These are phyloP conservation scores for Lepidium sativum DNA, from an alignment of 345 rosid species.

Conservation along the genomic window DNA sequence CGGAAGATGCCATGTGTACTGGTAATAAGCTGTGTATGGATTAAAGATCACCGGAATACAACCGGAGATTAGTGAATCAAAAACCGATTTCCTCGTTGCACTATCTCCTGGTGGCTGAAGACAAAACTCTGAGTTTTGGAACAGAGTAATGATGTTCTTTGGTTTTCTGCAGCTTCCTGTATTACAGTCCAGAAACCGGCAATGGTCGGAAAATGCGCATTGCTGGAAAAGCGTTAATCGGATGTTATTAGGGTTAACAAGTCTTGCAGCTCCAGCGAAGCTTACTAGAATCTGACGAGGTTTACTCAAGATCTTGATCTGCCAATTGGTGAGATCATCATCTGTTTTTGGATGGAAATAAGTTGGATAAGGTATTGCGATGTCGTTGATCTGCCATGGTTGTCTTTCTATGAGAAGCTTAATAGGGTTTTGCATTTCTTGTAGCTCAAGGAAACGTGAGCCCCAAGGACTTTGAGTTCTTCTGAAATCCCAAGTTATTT, in stretches of 20 bases:
- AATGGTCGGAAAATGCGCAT: constrained; percentile 15
- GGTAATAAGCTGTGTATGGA: constrained; percentile 69
- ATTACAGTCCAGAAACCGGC: constrained; percentile 43
- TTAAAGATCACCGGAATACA: constrained; percentile 70
- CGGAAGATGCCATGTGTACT: constrained; percentile 79
- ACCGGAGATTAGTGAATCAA: constrained; percentile 69
- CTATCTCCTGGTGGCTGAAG: constrained; percentile 77
- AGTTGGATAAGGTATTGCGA: constrained; percentile 73
- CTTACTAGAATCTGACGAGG: not conserved
- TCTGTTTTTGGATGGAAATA: constrained; percentile 59
- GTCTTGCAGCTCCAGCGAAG: not conserved
- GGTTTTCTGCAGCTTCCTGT: constrained; percentile 46
- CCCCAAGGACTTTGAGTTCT: constrained; percentile 52
- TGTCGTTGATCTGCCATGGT: constrained; percentile 65
- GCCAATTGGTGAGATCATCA: constrained; percentile 49
- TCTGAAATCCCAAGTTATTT: constrained; percentile 77
- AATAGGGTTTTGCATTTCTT: constrained; percentile 60
- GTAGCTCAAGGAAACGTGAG: constrained; percentile 40
- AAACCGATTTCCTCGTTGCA: constrained; percentile 46
- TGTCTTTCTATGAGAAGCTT: constrained; percentile 74
- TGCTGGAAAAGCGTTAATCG: not conserved
- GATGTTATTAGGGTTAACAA: not conserved
- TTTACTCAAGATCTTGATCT: constrained; percentile 32
- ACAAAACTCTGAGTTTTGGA: constrained; percentile 65
- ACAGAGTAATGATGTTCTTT: constrained; percentile 27